These are phyloP conservation scores for Diaporthe batatas DNA, from an alignment of 2,329 filamentous ascomycete genomes.

Conservation along the genomic window DNA sequence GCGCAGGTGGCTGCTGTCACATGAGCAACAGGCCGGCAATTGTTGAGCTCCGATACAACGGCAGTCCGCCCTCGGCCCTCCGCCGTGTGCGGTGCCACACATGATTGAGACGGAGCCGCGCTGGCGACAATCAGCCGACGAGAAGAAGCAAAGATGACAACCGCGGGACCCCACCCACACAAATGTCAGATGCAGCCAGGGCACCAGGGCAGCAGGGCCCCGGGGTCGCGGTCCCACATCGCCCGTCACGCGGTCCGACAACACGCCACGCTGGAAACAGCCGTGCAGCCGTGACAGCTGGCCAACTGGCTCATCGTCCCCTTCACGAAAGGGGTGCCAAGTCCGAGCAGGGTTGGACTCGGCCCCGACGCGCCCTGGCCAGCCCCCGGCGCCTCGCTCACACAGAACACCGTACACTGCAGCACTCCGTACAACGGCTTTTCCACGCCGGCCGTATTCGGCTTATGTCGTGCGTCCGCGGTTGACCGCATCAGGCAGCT, in stretches of 20 bases:
- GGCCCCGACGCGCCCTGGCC: neutral
- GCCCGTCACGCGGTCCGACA: constrained; percentile 1
- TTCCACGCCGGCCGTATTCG: neutral
- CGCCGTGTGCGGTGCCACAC: neutral
- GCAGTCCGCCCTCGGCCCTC: neutral
- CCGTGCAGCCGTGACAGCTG: constrained; percentile 3
- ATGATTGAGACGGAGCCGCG: no score
- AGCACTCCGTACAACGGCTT: no score
- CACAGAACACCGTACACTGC: no score
- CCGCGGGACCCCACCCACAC: neutral
- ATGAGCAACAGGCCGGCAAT: constrained; percentile 21
- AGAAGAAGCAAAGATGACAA: constrained; percentile 22
- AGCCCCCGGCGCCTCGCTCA: constrained; percentile 4
- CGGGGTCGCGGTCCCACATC: constrained; percentile 6
- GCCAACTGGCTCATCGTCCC: no score
- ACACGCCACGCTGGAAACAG: constrained; percentile 15
- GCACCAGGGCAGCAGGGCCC: neutral
- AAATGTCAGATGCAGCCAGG: neutral
- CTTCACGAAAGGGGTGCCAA: constrained; percentile 22
- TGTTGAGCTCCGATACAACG: neutral
- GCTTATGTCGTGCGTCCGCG: constrained; percentile 21
- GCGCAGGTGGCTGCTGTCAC: constrained; percentile 6
- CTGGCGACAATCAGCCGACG: constrained; percentile 21
- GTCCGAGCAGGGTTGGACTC: neutral
- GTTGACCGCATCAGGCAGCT: constrained; percentile 7